Evolutionary conservation across 768 basidiomycete genomes (phyloP).

Genomic region (Lactarius evosmus): DNA sequence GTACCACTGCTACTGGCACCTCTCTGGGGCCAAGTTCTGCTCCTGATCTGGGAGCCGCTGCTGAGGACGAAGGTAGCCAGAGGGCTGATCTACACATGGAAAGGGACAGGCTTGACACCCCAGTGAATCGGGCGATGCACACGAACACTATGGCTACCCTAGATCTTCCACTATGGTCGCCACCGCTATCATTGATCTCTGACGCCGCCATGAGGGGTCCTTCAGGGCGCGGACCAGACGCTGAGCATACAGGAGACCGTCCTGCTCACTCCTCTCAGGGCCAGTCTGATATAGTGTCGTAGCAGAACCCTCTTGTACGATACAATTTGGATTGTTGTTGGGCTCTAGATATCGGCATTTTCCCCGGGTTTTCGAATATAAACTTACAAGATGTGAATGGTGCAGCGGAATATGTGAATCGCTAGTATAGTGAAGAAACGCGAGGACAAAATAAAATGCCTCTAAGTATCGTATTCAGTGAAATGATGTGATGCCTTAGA

Average conservation of each 20-base stretch:
- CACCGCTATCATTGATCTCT: neutral
- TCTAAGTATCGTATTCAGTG: too few species aligned
- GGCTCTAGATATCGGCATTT: too few species aligned
- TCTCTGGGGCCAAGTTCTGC: neutral
- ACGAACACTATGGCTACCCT: neutral
- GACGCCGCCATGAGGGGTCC: neutral
- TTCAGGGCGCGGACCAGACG: neutral
- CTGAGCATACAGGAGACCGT: neutral
- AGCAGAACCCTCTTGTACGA: too few species aligned
- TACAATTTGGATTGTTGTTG: too few species aligned
- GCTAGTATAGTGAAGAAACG: too few species aligned
- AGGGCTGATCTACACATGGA: neutral
- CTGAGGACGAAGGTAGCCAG: neutral
- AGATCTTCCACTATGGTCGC: neutral
- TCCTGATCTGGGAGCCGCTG: neutral
- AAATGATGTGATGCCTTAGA: too few species aligned
- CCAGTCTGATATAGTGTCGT: neutral
- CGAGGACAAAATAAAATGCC: too few species aligned
- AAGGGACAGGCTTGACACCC: neutral
- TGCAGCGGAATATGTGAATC: too few species aligned
- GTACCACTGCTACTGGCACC: neutral
- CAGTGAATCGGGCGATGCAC: neutral
- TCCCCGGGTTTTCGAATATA: too few species aligned
- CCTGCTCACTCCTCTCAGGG: neutral
- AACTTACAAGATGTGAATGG: too few species aligned